Evolutionary conservation across 805 yeast species (phyloP).

Genomic region (Starmerella roubikii): DNA sequence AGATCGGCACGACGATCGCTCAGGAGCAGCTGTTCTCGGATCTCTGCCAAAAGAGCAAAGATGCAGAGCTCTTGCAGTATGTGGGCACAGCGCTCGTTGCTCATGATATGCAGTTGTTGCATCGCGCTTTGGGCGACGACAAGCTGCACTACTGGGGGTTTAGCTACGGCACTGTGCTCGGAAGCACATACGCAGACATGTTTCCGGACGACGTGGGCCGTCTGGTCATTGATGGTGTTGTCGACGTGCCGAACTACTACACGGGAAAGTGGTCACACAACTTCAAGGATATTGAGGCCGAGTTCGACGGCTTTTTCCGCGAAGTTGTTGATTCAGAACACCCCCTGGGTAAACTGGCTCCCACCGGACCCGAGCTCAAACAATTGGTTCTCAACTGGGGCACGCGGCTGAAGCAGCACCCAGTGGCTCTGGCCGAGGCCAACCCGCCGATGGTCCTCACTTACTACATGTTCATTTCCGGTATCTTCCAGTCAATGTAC

Average conservation of each 20-base stretch:
- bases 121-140: constrained; percentile 16
- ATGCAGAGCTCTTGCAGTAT: constrained; percentile 6
- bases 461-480: constrained; percentile 5
- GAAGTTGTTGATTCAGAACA: constrained; percentile 6
- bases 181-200: constrained; percentile 17
- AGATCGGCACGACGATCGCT: constrained; percentile 10
- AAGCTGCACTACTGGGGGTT: constrained; percentile 20
- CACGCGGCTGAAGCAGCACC: constrained; percentile 6
- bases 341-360: neutral
- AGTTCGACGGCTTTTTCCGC: constrained; percentile 6
- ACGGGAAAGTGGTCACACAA: constrained; percentile 12
- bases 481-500: constrained; percentile 13
- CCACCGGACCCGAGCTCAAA: constrained; percentile 4
- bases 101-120: constrained; percentile 17
- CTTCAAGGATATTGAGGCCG: constrained; percentile 13
- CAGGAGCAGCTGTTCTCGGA: constrained; percentile 4
- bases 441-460: constrained; percentile 9
- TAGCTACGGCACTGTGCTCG: constrained; percentile 17
- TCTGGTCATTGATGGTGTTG: constrained; percentile 18
- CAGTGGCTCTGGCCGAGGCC: constrained; percentile 1
- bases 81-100: constrained; percentile 16
- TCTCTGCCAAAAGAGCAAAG: constrained; percentile 5
- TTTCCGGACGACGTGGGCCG: constrained; percentile 16
- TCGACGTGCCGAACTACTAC: constrained; percentile 14
- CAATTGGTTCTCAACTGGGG: constrained; percentile 1